Percentiles rank a stretch among this genome's conserved stretches.
These are phyloP conservation scores for Colletotrichum eremochloae DNA, from an alignment of 2,329 filamentous ascomycete species.

Conservation along the genomic window DNA sequence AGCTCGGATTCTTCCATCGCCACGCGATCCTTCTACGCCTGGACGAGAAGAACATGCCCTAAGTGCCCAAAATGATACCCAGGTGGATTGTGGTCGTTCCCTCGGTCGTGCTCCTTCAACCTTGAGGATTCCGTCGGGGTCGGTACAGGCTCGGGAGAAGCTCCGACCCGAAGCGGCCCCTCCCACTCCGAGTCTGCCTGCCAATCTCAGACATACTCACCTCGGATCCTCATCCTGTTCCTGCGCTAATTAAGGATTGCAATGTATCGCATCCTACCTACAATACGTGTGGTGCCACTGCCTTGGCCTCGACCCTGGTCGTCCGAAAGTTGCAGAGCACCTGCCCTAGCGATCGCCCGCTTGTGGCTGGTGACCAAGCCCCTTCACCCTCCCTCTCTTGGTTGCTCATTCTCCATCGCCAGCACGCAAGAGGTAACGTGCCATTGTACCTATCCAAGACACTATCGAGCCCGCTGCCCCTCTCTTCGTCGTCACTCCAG, in stretches of 20 bases:
- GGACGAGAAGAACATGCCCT: not conserved
- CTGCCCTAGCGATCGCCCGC: slow-evolving; percentile 10
- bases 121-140: slow-evolving; percentile 14
- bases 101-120: too few species aligned
- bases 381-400: not conserved
- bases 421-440: slow-evolving; percentile 40
- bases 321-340: slow-evolving; percentile 6
- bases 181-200: slow-evolving; percentile 9
- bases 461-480: slow-evolving; percentile 12
- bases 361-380: slow-evolving; percentile 29
- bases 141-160: slow-evolving; percentile 27
- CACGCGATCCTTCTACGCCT: too few species aligned
- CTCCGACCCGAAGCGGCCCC: slow-evolving; percentile 36
- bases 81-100: not conserved
- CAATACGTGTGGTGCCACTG: not conserved
- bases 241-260: not conserved
- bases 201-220: not conserved
- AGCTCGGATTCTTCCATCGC: too few species aligned
- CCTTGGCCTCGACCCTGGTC: slow-evolving; percentile 28
- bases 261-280: not conserved
- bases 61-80: not conserved
- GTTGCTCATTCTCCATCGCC: slow-evolving; percentile 31
- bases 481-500: slow-evolving; percentile 1
- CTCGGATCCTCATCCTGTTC: not conserved
- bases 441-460: not conserved